These are phyloP conservation scores for Raffaelea albimanens DNA, from an alignment of 2,329 filamentous ascomycete species.

Conservation along the genomic window DNA sequence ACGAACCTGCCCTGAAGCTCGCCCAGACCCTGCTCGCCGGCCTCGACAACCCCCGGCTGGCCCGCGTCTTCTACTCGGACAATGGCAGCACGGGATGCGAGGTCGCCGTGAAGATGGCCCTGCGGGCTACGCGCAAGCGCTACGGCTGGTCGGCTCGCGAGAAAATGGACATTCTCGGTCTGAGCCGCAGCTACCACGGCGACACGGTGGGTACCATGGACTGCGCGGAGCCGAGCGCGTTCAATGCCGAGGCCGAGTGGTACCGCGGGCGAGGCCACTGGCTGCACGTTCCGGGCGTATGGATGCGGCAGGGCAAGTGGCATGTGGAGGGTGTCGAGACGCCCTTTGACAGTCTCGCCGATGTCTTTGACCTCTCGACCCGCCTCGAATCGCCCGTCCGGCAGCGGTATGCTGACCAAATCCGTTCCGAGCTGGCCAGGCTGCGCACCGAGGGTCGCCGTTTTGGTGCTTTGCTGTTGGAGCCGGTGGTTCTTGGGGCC, in stretches of 20 bases:
- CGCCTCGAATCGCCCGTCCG: slow-evolving; percentile 36
- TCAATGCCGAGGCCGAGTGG: slow-evolving; percentile 80
- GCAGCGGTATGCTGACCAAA: slow-evolving; percentile 49
- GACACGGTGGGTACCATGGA: slow-evolving; percentile 89
- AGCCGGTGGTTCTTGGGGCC: slow-evolving; percentile 71
- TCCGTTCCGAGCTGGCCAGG: slow-evolving; percentile 41
- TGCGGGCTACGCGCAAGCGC: slow-evolving; percentile 56
- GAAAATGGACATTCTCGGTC: slow-evolving; percentile 55
- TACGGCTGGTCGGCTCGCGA: slow-evolving; percentile 48
- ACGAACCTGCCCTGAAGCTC: slow-evolving; percentile 64
- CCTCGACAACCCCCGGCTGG: slow-evolving; percentile 54
- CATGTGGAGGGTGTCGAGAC: slow-evolving; percentile 26
- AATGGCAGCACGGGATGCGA: slow-evolving; percentile 78
- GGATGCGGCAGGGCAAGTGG: slow-evolving; percentile 60
- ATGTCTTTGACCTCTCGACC: neutral
- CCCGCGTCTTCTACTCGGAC: slow-evolving; percentile 72
- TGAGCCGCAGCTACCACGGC: slow-evolving; percentile 77
- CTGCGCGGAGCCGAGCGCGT: slow-evolving; percentile 65
- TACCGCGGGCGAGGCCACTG: slow-evolving; percentile 70
- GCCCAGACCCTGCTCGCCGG: slow-evolving; percentile 54
- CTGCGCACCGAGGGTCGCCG: slow-evolving; percentile 49
- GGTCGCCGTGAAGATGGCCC: slow-evolving; percentile 76
- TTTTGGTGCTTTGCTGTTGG: slow-evolving; percentile 71
- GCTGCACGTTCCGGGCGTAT: slow-evolving; percentile 70
- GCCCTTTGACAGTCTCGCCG: neutral